phyloP scores from a whole-genome alignment of 1,284 basidiomycete genomes.

The Ustilago bromivora region DNA sequence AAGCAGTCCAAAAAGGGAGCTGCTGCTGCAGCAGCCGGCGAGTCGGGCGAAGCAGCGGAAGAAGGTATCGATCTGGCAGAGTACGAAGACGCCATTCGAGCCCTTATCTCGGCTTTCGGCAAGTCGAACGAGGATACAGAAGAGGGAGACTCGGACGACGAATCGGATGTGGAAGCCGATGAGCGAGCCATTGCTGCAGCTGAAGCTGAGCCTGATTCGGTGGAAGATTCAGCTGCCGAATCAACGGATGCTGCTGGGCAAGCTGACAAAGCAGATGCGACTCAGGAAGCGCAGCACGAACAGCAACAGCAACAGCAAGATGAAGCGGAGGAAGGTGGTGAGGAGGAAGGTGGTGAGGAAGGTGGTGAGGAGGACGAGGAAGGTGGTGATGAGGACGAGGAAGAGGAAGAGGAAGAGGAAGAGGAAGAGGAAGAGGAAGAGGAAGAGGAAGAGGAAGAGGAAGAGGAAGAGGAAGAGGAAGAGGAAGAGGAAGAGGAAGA shows the following conservation, averaged over 20 bases:
- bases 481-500: slow-evolving; percentile 22
- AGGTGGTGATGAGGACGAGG: slow-evolving; percentile 17
- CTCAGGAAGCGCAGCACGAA: not conserved
- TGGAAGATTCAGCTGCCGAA: slow-evolving; percentile 12
- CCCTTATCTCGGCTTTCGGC: slow-evolving; percentile 56
- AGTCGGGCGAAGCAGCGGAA: slow-evolving; percentile 21
- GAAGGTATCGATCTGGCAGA: slow-evolving; percentile 60
- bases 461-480: too few species aligned
- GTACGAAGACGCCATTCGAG: slow-evolving; percentile 60
- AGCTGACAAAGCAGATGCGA: not conserved
- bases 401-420: slow-evolving; percentile 20
- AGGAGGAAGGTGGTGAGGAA: slow-evolving; percentile 5
- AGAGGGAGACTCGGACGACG: slow-evolving; percentile 44
- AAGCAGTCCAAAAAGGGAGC: not conserved
- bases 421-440: slow-evolving; percentile 22
- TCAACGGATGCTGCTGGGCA: not conserved
- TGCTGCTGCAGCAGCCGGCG: slow-evolving; percentile 5
- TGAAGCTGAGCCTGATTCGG: slow-evolving; percentile 51
- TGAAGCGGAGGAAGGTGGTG: slow-evolving; percentile 21
- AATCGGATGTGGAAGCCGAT: slow-evolving; percentile 56
- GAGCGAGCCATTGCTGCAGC: slow-evolving; percentile 61
- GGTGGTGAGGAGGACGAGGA: too few species aligned
- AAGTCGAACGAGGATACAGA: slow-evolving; percentile 25
- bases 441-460: slow-evolving; percentile 22
- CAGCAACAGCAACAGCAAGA: not conserved